phyloP scores from a whole-genome alignment of 257 asterid genomes.

The Petrea volubilis region DNA sequence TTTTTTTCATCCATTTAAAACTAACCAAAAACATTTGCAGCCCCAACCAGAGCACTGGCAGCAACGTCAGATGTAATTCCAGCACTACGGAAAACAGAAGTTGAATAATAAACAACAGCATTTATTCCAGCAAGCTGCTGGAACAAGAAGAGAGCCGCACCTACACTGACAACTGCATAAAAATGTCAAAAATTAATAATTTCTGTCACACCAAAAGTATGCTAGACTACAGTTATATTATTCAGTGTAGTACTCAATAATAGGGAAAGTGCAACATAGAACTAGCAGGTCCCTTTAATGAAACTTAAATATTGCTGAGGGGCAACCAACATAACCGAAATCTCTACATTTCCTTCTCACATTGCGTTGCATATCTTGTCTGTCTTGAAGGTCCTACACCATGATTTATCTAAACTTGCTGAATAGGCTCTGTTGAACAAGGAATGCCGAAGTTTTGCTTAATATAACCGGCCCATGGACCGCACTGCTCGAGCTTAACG shows the following conservation, averaged over 20 bases:
- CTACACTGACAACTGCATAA: slow-evolving; percentile 89
- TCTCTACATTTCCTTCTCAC: not conserved
- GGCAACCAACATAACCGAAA: not conserved
- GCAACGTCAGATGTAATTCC: slow-evolving; percentile 94
- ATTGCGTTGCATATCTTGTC: not conserved
- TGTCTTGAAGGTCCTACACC: not conserved
- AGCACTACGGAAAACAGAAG: slow-evolving; percentile 91
- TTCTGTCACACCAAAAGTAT: not conserved
- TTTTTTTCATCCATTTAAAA: not conserved
- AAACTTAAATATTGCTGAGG: not conserved
- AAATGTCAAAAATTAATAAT: not conserved
- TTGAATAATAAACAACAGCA: slow-evolving; percentile 89
- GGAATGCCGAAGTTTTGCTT: not conserved
- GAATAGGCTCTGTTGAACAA: not conserved
- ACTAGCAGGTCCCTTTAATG: not conserved
- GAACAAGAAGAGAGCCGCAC: slow-evolving; percentile 80
- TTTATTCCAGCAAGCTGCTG: slow-evolving; percentile 98
- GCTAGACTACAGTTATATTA: not conserved
- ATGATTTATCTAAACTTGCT: no score
- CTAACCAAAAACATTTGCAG: slow-evolving; percentile 93
- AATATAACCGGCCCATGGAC: not conserved
- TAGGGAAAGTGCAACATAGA: slow-evolving; percentile 15
- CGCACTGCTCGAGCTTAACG: not conserved
- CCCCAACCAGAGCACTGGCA: slow-evolving; percentile 95
- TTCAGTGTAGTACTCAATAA: slow-evolving; percentile 9